Conservation (phyloP, 164 flowering plant genomes). For the Aristolochia californica region DNA sequence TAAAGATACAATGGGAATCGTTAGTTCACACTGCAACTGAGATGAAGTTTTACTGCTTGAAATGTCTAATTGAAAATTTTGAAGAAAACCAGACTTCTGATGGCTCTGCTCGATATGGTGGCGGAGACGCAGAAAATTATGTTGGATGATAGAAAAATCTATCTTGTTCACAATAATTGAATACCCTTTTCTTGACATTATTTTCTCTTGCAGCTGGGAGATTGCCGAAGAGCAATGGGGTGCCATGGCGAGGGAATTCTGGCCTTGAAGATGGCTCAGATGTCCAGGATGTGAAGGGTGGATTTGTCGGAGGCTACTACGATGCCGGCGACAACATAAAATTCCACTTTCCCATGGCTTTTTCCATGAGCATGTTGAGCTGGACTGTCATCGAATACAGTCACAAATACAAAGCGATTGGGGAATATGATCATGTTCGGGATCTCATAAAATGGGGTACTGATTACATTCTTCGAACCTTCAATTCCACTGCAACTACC, state of each 20-base stretch:
- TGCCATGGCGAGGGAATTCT: slow-evolving; percentile 60
- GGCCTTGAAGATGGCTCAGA: slow-evolving; percentile 58
- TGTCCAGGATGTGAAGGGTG: slow-evolving; percentile 31
- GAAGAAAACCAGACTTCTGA: too few species aligned
- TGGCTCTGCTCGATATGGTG: too few species aligned
- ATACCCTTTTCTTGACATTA: too few species aligned
- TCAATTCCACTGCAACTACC: slow-evolving; percentile 54
- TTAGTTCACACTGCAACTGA: too few species aligned
- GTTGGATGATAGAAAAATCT: too few species aligned
- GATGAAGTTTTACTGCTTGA: too few species aligned
- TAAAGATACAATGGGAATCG: too few species aligned
- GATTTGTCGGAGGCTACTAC: slow-evolving; percentile 77
- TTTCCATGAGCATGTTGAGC: slow-evolving; percentile 74
- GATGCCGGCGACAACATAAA: slow-evolving; percentile 78
- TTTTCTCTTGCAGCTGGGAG: slow-evolving; percentile 75
- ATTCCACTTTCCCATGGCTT: slow-evolving; percentile 74
- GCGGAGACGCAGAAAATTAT: too few species aligned
- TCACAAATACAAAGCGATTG: slow-evolving; percentile 47
- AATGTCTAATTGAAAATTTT: too few species aligned
- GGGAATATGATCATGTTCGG: slow-evolving; percentile 48
- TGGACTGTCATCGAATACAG: slow-evolving; percentile 81
- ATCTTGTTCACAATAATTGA: background rate
- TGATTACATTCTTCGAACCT: slow-evolving; percentile 70
- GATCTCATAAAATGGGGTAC: slow-evolving; percentile 91
- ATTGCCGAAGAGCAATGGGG: slow-evolving; percentile 39